Percentiles rank a stretch among this genome's conserved stretches.
Conservation (phyloP, 768 basidiomycete species). For the Suillus subalutaceus region DNA sequence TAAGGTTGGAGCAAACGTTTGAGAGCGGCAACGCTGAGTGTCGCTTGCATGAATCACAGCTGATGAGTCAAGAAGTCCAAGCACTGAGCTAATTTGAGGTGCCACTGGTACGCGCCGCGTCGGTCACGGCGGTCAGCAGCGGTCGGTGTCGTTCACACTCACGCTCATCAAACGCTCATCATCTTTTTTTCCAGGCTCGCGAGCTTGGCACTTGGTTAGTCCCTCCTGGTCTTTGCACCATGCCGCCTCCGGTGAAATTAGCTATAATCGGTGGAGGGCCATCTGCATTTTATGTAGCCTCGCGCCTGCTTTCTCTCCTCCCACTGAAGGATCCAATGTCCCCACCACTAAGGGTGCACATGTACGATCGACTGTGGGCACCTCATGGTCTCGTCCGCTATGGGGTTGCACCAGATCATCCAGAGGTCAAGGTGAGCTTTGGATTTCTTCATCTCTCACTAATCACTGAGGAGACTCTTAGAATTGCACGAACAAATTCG, state of each 20-base stretch:
- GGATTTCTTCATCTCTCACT: slow-evolving; percentile 9
- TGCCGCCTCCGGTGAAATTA: slow-evolving; percentile 58
- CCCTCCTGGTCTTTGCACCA: slow-evolving; percentile 2
- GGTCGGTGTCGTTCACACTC: background rate
- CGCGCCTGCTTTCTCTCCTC: slow-evolving; percentile 72
- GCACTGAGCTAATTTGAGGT: background rate
- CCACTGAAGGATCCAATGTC: slow-evolving; percentile 38
- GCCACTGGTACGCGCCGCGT: background rate
- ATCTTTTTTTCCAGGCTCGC: background rate
- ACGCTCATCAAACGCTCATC: background rate
- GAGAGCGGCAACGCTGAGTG: slow-evolving; percentile 59
- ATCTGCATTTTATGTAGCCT: slow-evolving; percentile 95
- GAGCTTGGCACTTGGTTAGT: background rate
- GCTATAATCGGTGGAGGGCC: slow-evolving; percentile 95
- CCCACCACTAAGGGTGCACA: slow-evolving; percentile 62
- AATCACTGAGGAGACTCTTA: slow-evolving; percentile 35
- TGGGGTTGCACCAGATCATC: slow-evolving; percentile 97
- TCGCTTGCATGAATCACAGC: slow-evolving; percentile 59
- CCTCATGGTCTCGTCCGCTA: slow-evolving; percentile 95
- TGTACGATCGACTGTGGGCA: slow-evolving; percentile 92
- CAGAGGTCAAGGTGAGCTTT: slow-evolving; percentile 83
- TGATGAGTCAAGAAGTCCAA: background rate
- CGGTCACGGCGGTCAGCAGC: background rate
- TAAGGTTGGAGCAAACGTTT: slow-evolving; percentile 39
- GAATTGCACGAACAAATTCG: slow-evolving; percentile 98